Conservation (phyloP, 176 grass and related monocot species). For the Musa beccarii region DNA sequence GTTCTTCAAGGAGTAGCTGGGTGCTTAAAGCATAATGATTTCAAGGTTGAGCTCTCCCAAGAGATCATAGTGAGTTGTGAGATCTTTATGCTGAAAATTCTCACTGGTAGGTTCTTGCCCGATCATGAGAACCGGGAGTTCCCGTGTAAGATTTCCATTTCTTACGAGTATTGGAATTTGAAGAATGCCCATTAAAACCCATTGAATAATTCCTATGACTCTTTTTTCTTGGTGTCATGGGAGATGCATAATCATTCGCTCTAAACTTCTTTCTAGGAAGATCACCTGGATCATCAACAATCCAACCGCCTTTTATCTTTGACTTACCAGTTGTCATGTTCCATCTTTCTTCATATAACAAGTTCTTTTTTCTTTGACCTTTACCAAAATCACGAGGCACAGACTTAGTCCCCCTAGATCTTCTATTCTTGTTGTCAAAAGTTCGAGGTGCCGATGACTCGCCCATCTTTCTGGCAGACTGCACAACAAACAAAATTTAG, state of each 20-base stretch:
- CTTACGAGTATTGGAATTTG: conserved; percentile 29
- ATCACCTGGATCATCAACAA: conserved; percentile 41
- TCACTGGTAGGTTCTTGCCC: background rate
- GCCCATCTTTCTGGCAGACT: conserved; percentile 35
- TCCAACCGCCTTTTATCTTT: conserved; percentile 55
- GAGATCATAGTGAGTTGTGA: background rate
- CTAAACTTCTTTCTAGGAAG: conserved; percentile 47
- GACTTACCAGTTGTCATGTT: conserved; percentile 34
- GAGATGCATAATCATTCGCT: conserved; percentile 35
- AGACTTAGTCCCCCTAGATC: conserved; percentile 46
- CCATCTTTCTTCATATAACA: conserved; percentile 43
- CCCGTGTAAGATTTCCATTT: conserved; percentile 17
- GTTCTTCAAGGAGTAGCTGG: background rate
- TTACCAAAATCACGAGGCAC: conserved; percentile 35
- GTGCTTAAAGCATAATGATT: background rate
- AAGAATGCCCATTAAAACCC: conserved; percentile 31
- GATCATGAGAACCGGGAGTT: conserved; percentile 12
- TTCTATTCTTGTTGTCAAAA: conserved; percentile 31
- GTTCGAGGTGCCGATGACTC: conserved; percentile 32
- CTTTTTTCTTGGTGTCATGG: conserved; percentile 29
- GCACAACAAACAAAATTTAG: conserved; percentile 20
- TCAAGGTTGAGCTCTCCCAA: background rate
- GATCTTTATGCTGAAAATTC: background rate
- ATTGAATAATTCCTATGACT: conserved; percentile 16
- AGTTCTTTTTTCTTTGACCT: conserved; percentile 40